Conservation (phyloP, 495 filamentous ascomycete genomes). For the Xylaria grammica region DNA sequence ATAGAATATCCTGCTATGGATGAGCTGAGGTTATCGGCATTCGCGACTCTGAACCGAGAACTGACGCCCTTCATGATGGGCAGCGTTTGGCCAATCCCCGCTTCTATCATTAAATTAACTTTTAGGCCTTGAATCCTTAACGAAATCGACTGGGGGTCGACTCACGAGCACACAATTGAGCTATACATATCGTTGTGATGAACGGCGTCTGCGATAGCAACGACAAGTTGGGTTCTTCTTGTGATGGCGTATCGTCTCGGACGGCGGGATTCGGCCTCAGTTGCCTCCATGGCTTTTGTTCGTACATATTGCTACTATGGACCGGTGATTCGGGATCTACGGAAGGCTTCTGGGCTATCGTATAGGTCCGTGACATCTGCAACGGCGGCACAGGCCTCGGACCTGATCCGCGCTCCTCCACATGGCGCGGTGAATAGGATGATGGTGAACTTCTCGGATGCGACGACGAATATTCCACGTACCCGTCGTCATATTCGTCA, state of each 20-base stretch:
- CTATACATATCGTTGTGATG: conserved; percentile 34
- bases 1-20: conserved; percentile 56
- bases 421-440: neutral
- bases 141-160: neutral
- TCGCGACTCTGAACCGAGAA: conserved; percentile 44
- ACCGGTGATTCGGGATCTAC: too few species aligned
- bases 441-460: conserved; percentile 12
- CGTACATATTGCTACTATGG: neutral
- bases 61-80: conserved; percentile 28
- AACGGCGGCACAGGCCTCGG: neutral
- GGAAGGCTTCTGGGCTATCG: neutral
- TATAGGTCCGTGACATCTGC: neutral
- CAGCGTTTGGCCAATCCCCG: conserved; percentile 44
- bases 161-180: conserved; percentile 38
- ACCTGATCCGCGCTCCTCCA: neutral
- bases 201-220: conserved; percentile 19
- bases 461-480: neutral
- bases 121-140: conserved; percentile 47
- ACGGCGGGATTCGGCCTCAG: neutral
- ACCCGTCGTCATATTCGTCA: conserved; percentile 11
- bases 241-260: neutral
- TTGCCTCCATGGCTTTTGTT: neutral
- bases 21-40: conserved; percentile 53
- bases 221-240: neutral
- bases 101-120: conserved; percentile 46